Evolutionary conservation across 306 rosid genomes (phyloP).

Genomic region (Macrotyloma uniflorum): DNA sequence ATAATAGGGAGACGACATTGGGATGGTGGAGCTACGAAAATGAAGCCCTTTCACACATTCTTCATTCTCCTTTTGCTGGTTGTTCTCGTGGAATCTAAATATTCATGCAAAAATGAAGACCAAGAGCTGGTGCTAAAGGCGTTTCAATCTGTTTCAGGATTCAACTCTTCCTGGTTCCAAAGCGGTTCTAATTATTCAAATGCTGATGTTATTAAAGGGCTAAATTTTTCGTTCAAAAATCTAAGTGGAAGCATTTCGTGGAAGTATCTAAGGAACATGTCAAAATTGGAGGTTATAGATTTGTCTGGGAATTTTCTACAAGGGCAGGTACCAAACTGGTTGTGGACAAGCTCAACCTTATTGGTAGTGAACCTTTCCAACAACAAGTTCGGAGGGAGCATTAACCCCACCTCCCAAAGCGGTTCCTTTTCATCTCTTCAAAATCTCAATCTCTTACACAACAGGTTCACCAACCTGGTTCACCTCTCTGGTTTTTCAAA

Average conservation of each 20-base stretch:
- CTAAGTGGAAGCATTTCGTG: too few species aligned
- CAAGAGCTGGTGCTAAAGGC: slow-evolving; percentile 52
- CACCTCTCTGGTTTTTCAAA: slow-evolving; percentile 60
- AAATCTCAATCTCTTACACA: slow-evolving; percentile 69
- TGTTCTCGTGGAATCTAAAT: slow-evolving; percentile 36
- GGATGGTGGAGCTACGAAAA: slow-evolving; percentile 26
- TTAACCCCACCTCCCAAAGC: slow-evolving; percentile 39
- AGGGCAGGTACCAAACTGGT: too few species aligned
- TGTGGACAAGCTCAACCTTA: too few species aligned
- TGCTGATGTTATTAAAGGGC: slow-evolving; percentile 42
- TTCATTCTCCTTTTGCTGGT: slow-evolving; percentile 49
- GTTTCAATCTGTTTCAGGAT: slow-evolving; percentile 68
- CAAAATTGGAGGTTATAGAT: too few species aligned
- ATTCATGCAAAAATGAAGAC: slow-evolving; percentile 64
- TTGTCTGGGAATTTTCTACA: too few species aligned
- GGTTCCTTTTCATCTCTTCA: slow-evolving; percentile 53
- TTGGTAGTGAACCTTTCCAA: slow-evolving; percentile 66
- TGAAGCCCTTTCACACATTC: too few species aligned
- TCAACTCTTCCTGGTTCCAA: slow-evolving; percentile 57
- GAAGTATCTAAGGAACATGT: too few species aligned
- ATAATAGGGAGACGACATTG: slow-evolving; percentile 15
- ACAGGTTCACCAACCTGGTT: slow-evolving; percentile 70
- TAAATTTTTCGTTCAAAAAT: slow-evolving; percentile 59
- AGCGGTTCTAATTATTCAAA: slow-evolving; percentile 49
- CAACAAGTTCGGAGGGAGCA: slow-evolving; percentile 74